Conservation (phyloP, 176 grass and related monocot species). For the Oryza meyeriana region DNA sequence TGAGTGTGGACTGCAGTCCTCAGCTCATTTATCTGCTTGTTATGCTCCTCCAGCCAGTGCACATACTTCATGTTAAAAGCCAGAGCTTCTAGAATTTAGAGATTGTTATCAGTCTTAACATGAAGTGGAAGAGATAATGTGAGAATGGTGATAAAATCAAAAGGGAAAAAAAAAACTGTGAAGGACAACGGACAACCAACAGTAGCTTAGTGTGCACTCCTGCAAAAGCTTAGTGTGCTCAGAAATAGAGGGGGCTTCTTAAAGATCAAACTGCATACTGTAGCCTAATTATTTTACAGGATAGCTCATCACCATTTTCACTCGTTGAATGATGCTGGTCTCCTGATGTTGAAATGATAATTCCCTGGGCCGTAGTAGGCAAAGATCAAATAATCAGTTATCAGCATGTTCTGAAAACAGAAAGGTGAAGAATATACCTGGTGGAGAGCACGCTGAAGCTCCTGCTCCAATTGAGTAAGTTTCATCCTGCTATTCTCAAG, state of each 20-base stretch:
- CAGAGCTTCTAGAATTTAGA: slow-evolving; percentile 25
- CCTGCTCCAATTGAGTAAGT: slow-evolving; percentile 62
- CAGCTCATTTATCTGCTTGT: slow-evolving; percentile 33
- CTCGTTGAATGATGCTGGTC: slow-evolving; percentile 32
- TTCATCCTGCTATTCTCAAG: slow-evolving; percentile 59
- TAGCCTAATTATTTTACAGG: neutral
- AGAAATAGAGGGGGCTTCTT: neutral
- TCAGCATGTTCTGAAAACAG: neutral
- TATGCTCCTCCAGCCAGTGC: slow-evolving; percentile 49
- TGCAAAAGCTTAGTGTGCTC: neutral
- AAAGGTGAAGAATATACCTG: slow-evolving; percentile 33
- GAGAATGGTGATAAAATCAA: neutral
- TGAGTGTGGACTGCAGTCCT: slow-evolving; percentile 43
- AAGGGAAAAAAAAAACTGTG: neutral
- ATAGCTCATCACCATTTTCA: slow-evolving; percentile 36
- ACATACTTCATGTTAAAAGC: slow-evolving; percentile 37
- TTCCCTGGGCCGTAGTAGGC: slow-evolving; percentile 31
- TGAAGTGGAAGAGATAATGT: neutral
- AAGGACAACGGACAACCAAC: neutral
- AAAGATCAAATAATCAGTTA: neutral
- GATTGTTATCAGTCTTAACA: neutral
- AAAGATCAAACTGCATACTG: neutral
- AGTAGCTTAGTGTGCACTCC: neutral
- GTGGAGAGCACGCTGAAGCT: slow-evolving; percentile 54
- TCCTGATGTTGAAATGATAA: slow-evolving; percentile 41